Base-by-base conservation (phyloP, 805 yeast species). In the Zygoascus ofunaensis region DNA sequence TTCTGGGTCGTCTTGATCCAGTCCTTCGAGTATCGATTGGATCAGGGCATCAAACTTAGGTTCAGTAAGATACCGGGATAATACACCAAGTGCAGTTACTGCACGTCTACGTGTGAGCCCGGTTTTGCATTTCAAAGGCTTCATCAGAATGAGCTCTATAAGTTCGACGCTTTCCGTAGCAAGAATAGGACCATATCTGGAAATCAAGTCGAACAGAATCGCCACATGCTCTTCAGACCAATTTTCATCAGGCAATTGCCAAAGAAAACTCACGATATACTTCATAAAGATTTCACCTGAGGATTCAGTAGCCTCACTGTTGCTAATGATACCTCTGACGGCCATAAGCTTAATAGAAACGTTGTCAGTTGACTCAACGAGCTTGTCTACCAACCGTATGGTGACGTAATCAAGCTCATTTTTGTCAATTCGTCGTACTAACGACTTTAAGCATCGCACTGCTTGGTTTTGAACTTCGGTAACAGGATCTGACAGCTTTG, bases 391-490 rank as follows among this genome's bases (percentile, higher is more conserved):
- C 17, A 48, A 18, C 10, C 44, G 23, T 10, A 21, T 7, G 17
- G 50, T 34, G 20, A 52, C 35, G 4, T 19, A 22, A 22, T 37
- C 36, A 15, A 52, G 30, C 4, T 42, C 47, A 8, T 32, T 20
- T 14, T 42, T 50, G 14, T 20, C 22, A 17, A 44, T 37, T 7
- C 22, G 34, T 24, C 33, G 24, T 14, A 46, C 45, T 5, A 52
- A 37, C 5, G 50, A 52, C 21, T 54, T 55, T 4, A 53, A 46
- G n/a, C 55, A 73, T 49, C 76, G 76, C 39, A 83, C 74, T 0
- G 92, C 82, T 58, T 80, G 84, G 52, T 75, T 78, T 56, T 83
- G 84, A 1, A 85, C 89, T 51, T 83, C 89, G 4, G 84, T 66
- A 51, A 77, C 77, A 39, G 72, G 69, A 56, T 85, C 94, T 12